These are phyloP conservation scores for Scalesia atractyloides DNA, from an alignment of 129 eudicot species.

Conservation along the genomic window DNA sequence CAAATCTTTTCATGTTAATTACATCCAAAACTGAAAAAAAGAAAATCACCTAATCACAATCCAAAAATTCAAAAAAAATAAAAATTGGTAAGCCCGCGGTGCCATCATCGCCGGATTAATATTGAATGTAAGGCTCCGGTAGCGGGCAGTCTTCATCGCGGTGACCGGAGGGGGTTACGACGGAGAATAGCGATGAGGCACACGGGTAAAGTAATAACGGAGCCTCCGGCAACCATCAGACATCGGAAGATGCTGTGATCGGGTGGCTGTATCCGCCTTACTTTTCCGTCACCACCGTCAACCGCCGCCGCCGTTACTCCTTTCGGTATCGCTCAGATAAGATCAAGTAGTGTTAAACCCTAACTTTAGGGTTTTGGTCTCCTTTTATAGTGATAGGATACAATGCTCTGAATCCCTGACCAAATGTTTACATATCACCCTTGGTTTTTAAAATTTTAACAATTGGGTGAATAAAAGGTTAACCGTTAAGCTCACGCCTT, in stretches of 20 bases:
- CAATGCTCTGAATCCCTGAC: too few relatives aligned
- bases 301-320: slow-evolving; percentile 29
- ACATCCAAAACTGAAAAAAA: not conserved
- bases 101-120: slow-evolving; percentile 59
- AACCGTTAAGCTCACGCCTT: too few relatives aligned
- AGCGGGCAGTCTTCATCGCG: slow-evolving; percentile 80
- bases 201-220: slow-evolving; percentile 4
- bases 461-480: not conserved
- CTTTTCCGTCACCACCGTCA: not conserved
- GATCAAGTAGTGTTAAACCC: slow-evolving; percentile 67
- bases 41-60: not conserved
- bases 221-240: slow-evolving; percentile 55
- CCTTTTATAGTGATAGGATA: too few relatives aligned
- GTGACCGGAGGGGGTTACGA: slow-evolving; percentile 23
- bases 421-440: slow-evolving; percentile 1
- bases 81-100: slow-evolving; percentile 54
- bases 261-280: slow-evolving; percentile 33
- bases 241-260: slow-evolving; percentile 11
- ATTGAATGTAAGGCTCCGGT: slow-evolving; percentile 40
- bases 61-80: not conserved
- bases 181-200: slow-evolving; percentile 13
- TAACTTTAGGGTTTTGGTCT: not conserved
- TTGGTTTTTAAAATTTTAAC: not conserved
- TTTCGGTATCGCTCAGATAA: slow-evolving; percentile 56
- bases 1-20: too few relatives aligned